phyloP scores from a whole-genome alignment of 2,329 filamentous ascomycete genomes.

The Xylariaceae sp. region DNA sequence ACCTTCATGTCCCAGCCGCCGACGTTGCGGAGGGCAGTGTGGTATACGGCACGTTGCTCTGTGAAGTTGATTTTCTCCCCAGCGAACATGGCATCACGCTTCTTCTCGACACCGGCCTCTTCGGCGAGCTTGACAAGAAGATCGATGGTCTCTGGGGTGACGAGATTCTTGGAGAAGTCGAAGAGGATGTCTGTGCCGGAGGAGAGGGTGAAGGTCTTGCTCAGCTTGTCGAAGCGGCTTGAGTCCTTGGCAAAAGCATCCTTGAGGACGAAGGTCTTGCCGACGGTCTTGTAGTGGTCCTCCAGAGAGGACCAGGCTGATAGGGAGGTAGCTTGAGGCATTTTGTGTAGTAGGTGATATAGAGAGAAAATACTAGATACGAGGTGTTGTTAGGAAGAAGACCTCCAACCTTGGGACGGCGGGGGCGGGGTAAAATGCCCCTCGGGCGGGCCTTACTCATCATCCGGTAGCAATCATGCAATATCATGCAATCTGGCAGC shows the following conservation, averaged over 20 bases:
- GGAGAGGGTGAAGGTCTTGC: conserved; percentile 76
- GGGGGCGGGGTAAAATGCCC: background rate
- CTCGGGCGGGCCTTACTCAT: too few relatives aligned
- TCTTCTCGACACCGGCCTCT: conserved; percentile 85
- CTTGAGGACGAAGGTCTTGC: conserved; percentile 88
- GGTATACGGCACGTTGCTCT: conserved; percentile 92
- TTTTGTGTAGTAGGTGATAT: conserved; percentile 28
- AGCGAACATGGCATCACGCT: conserved; percentile 95
- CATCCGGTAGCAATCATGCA: too few relatives aligned
- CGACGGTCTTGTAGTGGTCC: conserved; percentile 80
- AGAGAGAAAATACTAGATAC: background rate
- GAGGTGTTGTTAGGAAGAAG: background rate
- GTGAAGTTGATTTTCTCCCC: conserved; percentile 99
- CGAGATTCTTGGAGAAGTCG: conserved; percentile 98
- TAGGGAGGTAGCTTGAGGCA: conserved; percentile 83
- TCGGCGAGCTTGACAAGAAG: conserved; percentile 86
- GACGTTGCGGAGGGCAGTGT: conserved; percentile 88
- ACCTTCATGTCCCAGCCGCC: conserved; percentile 78
- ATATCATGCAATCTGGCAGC: too few relatives aligned
- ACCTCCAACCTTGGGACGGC: background rate
- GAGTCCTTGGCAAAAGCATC: conserved; percentile 88
- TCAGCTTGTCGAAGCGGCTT: conserved; percentile 85
- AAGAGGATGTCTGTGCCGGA: conserved; percentile 87
- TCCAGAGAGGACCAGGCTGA: conserved; percentile 87
- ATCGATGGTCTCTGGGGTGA: conserved; percentile 86